Percentiles rank a stretch among this genome's conserved stretches.
Evolutionary conservation across 352 stramenopile species (phyloP).

Genomic region (Thalassiosira exigua): DNA sequence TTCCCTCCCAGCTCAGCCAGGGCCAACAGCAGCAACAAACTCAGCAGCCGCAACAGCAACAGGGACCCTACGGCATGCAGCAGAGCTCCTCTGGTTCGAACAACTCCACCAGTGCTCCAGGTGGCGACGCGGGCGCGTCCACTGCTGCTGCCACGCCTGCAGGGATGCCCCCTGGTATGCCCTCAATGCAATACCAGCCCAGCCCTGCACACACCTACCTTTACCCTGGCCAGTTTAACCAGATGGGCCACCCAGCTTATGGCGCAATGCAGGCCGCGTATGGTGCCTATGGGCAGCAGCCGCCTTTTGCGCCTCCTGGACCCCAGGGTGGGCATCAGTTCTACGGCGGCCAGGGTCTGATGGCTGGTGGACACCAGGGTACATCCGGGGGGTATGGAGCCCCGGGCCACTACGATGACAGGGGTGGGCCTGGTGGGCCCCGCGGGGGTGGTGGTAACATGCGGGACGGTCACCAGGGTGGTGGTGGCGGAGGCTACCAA

Average conservation of each 20-base stretch:
- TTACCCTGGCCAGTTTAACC: slow-evolving; percentile 60
- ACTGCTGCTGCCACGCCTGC: slow-evolving; percentile 2
- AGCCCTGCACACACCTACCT: slow-evolving; percentile 71
- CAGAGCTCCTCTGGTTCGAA: slow-evolving; percentile 34
- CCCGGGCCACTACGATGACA: slow-evolving; percentile 59
- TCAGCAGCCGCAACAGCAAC: slow-evolving; percentile 36
- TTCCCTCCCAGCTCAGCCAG: slow-evolving; percentile 27
- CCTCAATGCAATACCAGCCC: slow-evolving; percentile 61
- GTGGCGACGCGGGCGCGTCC: slow-evolving; percentile 25
- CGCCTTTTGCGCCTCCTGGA: slow-evolving; percentile 55
- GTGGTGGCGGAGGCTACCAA: slow-evolving; percentile 55
- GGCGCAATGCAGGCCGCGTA: slow-evolving; percentile 44
- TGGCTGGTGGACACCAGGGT: slow-evolving; percentile 53
- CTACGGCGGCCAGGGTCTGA: slow-evolving; percentile 67
- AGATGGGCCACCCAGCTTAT: slow-evolving; percentile 68
- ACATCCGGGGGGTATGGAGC: slow-evolving; percentile 60
- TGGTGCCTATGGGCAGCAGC: slow-evolving; percentile 64
- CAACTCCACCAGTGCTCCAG: slow-evolving; percentile 14
- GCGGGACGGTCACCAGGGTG: slow-evolving; percentile 51
- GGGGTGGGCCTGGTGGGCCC: slow-evolving; percentile 31
- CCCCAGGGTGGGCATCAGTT: slow-evolving; percentile 52
- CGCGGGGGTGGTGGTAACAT: slow-evolving; percentile 35
- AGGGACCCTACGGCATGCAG: slow-evolving; percentile 49
- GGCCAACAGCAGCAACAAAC: slow-evolving; percentile 33
- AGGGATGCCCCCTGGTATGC: slow-evolving; percentile 66